Evolutionary conservation across 176 grass and related monocot species (phyloP), one percentile per base, ranked within the genome.

Genomic region (Oryza meridionalis): DNA sequence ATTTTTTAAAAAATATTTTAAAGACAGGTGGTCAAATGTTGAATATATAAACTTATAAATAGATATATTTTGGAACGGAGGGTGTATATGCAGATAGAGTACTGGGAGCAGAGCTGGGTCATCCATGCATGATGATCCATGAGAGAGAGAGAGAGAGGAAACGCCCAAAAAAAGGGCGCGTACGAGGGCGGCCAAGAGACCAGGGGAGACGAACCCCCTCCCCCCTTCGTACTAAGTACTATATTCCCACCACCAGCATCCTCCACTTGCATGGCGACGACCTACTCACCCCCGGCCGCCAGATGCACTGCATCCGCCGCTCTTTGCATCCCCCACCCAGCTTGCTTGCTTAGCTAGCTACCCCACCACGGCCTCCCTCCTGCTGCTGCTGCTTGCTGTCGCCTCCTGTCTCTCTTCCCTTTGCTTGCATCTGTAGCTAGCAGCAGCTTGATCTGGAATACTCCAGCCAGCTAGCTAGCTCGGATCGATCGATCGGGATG

Each of bases 191-290:
- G 49, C 49, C 53, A 9, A 22, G 75, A 67, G 75, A 59, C 73
- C 90, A 92, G 81, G 92, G 86, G 87, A 86, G 92, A 88, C 49
- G 92, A 94, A 92, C 80, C 89, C 84, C 6, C 49, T 29, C 12
- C 14, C 49, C 31, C 12, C 51, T 51, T 89, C 85, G 42, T 43
- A 43, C 42, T 64, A 85, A 92, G 29, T 31, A 31, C 29, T 82
- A 92, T 82, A 94, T 62, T 93, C 42, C 62, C 64, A 31, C 88
- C 88, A 90, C 84, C 88, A 74, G 50, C 73, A n/a, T 4, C 33
- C 51, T 11, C 88, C 75, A 90, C 79, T 90, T 90, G 88, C 62
- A 75, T 72, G 14, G 10, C 79, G 46, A 86, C 19, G 83, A 90
- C 88, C 35, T 37, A 37, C 35, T 5, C 67, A 78, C 14, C 21